These are phyloP conservation scores for Elaeis oleifera DNA, from an alignment of 202 grass and related monocot genomes.

Conservation along the genomic window DNA sequence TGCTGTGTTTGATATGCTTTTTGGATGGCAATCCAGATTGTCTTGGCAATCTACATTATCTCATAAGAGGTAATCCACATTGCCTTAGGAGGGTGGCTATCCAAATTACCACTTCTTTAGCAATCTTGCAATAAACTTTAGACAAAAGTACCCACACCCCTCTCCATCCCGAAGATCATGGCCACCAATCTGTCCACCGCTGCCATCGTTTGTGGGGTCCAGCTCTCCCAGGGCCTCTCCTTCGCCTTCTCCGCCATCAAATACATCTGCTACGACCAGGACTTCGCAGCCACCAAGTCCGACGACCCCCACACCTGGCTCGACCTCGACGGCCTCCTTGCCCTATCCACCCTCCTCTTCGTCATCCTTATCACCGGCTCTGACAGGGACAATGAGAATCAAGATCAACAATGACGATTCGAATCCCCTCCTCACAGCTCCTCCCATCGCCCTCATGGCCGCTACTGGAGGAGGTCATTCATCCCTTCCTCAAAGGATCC, in stretches of 20 bases:
- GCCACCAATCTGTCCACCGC: slow-evolving; percentile 50
- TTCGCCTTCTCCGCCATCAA: slow-evolving; percentile 70
- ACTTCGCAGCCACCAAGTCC: slow-evolving; percentile 51
- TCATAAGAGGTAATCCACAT: too few species aligned
- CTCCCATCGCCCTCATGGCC: background rate
- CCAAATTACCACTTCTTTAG: too few species aligned
- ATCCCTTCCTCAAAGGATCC: slow-evolving; percentile 23
- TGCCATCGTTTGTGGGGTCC: slow-evolving; percentile 55
- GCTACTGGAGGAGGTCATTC: slow-evolving; percentile 10
- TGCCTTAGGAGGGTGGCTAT: too few species aligned
- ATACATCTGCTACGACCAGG: slow-evolving; percentile 60
- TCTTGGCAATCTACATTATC: too few species aligned
- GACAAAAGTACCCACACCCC: slow-evolving; percentile 11
- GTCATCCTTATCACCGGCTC: slow-evolving; percentile 52
- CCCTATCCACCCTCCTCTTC: slow-evolving; percentile 56
- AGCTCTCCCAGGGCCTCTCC: slow-evolving; percentile 60
- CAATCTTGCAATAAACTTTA: too few species aligned
- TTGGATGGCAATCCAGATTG: too few species aligned
- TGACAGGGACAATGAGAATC: slow-evolving; percentile 36
- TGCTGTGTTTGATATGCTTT: too few species aligned
- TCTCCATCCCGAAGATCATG: slow-evolving; percentile 67
- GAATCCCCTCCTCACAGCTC: background rate
- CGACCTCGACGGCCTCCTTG: slow-evolving; percentile 65
- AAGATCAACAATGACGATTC: background rate
- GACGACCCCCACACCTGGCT: slow-evolving; percentile 38